A percentile compares a stretch with the other conserved stretches of the same genome.
Evolutionary conservation across 2,329 filamentous ascomycete species (phyloP).

Genomic region (Camillea tinctor): DNA sequence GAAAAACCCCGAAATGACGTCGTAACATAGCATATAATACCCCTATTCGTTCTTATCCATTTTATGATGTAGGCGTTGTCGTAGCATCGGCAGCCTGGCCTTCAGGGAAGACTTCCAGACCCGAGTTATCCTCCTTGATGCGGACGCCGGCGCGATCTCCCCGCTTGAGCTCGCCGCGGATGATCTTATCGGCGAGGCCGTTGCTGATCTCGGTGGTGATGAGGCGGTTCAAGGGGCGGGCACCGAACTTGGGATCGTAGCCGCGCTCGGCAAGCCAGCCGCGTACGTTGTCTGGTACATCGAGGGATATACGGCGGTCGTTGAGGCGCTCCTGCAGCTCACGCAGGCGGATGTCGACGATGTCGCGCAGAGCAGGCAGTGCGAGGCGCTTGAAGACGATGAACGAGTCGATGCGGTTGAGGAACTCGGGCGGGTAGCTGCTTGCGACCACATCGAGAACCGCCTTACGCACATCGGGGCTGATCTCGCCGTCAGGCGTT

Average conservation of each 20-base stretch:
- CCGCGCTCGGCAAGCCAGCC: conserved; percentile 86
- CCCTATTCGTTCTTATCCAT: too few relatives aligned
- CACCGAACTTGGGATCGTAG: conserved; percentile 90
- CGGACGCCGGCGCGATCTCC: conserved; percentile 72
- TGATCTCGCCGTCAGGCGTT: conserved; percentile 65
- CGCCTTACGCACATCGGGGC: conserved; percentile 68
- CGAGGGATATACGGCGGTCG: conserved; percentile 77
- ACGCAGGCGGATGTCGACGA: conserved; percentile 85
- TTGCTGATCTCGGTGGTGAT: conserved; percentile 91
- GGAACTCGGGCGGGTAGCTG: conserved; percentile 84
- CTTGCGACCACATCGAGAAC: conserved; percentile 85
- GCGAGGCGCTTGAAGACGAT: conserved; percentile 92
- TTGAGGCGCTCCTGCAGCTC: conserved; percentile 83
- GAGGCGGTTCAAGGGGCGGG: conserved; percentile 83
- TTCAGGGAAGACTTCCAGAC: conserved; percentile 48
- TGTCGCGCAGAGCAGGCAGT: conserved; percentile 75
- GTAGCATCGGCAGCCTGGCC: not conserved
- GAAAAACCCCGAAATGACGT: not conserved
- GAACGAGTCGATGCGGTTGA: conserved; percentile 95
- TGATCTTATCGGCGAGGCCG: conserved; percentile 85
- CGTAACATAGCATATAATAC: too few relatives aligned
- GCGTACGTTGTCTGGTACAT: conserved; percentile 69
- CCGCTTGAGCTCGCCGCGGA: conserved; percentile 74
- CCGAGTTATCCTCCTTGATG: conserved; percentile 61
- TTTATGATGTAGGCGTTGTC: conserved; percentile 3